Base-by-base conservation (phyloP, 2,329 filamentous ascomycete species). In the Akanthomyces dipterigenus region DNA sequence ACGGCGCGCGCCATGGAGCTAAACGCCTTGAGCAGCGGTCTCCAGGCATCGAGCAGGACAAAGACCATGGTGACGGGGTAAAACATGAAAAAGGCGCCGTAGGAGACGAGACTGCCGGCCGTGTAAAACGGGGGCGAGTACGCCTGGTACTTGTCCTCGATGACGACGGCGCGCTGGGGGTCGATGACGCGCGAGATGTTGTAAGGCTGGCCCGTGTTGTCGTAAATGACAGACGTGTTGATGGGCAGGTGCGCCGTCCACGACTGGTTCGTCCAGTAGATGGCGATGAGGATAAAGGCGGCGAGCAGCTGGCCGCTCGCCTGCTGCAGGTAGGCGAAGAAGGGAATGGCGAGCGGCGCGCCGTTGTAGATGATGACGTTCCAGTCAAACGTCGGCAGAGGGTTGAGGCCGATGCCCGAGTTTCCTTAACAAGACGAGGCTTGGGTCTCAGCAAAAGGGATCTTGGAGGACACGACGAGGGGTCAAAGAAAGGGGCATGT, bases 201-300 rank as follows among this genome's bases (percentile, higher is more conserved):
- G 63, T 79, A 81, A 0, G 68, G 65, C 0, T 68, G 72, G 1
- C 73, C 77, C 3, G 74, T 73, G 60, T 82, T 78, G 51, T 77
- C 75, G 42, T 78, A 81, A 18, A 77, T 76, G 0, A 71, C 69
- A 2, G 73, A 75, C 1, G 77, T 77, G 70, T 81, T 81, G 67
- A 80, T 78, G 9, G 79, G 79, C 11, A 82, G 69, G 48, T 78
- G 80, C 0, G 72, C 76, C 0, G 78, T 75, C 60, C 75, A 72
- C 64, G 75, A 76, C 38, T 74, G 75, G 64, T 80, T 80, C 28
- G 51, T 71, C 68, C 34, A 57, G 54, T 58, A 62, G 11, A 62
- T 36, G 12, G 45, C 60, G 9, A 62, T 31, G 3, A 62, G 22
- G 38, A 58, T 14, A 4, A 62, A 20, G 11, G 7, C 53, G 18